These are phyloP conservation scores for Articulospora tetracladia DNA, from an alignment of 495 filamentous ascomycete species.

Conservation along the genomic window DNA sequence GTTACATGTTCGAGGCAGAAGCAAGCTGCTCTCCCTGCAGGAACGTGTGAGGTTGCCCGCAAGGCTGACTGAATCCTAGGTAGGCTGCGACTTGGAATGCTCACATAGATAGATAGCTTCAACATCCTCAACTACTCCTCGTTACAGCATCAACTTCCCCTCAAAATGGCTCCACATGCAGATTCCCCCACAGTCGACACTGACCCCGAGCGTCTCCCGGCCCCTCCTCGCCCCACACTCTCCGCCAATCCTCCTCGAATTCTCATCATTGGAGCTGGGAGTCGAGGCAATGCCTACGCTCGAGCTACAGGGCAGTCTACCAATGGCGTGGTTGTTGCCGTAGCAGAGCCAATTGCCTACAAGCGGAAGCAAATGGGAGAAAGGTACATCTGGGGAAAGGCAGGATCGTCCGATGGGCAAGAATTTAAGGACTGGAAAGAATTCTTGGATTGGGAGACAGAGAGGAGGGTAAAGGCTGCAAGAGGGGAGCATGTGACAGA, in stretches of 20 bases:
- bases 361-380: slow-evolving; percentile 67
- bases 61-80: background rate
- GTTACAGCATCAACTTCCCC: background rate
- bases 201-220: slow-evolving; percentile 15
- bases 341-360: slow-evolving; percentile 77
- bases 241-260: slow-evolving; percentile 50
- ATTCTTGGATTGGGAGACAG: slow-evolving; percentile 61
- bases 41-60: background rate
- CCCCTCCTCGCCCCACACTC: slow-evolving; percentile 22
- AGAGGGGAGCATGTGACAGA: slow-evolving; percentile 34
- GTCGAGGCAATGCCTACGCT: slow-evolving; percentile 75
- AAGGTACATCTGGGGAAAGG: slow-evolving; percentile 62
- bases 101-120: background rate
- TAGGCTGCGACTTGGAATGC: background rate
- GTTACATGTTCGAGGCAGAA: background rate
- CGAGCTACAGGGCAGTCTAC: slow-evolving; percentile 55
- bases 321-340: slow-evolving; percentile 62
- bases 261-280: slow-evolving; percentile 85
- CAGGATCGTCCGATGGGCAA: slow-evolving; percentile 45
- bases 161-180: slow-evolving; percentile 25
- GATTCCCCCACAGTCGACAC: slow-evolving; percentile 12
- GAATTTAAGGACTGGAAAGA: slow-evolving; percentile 71
- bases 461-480: slow-evolving; percentile 42
- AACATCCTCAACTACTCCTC: background rate
- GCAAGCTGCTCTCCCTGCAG: background rate